Percentiles rank a stretch among this genome's conserved stretches.
Conservation (phyloP, 1,284 basidiomycete species). For the Cutaneotrichosporon cavernicola region DNA sequence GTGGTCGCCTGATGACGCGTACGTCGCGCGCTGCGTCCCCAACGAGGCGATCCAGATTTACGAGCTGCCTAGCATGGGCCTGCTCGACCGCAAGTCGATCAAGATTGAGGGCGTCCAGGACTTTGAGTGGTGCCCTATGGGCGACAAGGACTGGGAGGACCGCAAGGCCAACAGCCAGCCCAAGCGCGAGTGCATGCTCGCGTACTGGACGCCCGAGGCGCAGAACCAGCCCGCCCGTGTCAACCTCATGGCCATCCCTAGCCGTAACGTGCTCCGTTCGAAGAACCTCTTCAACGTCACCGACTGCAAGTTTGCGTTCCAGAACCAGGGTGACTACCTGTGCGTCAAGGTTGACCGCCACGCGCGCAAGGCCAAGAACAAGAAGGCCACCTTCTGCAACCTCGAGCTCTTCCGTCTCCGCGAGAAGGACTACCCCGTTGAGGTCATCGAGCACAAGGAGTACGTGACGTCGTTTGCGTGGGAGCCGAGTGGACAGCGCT, state of each 20-base stretch:
- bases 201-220: constrained; percentile 97
- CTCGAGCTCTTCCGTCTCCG: constrained; percentile 96
- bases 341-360: constrained; percentile 99
- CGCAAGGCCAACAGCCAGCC: constrained; percentile 58
- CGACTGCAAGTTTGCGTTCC: constrained; percentile 98
- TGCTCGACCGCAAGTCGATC: constrained; percentile 95
- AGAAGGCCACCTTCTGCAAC: constrained; percentile 98
- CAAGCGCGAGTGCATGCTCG: constrained; percentile 82
- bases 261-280: constrained; percentile 77
- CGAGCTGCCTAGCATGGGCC: constrained; percentile 89
- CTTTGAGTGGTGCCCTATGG: constrained; percentile 97
- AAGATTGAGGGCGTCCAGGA: constrained; percentile 98
- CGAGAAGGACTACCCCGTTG: constrained; percentile 97
- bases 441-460: constrained; percentile 97
- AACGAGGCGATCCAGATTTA: constrained; percentile 95
- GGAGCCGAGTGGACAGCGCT: constrained; percentile 95
- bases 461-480: constrained; percentile 96
- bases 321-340: constrained; percentile 97
- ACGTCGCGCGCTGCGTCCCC: constrained; percentile 82
- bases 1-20: constrained; percentile 97
- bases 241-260: constrained; percentile 85
- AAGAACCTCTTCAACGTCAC: constrained; percentile 99
- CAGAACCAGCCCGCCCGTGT: constrained; percentile 96
- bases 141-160: constrained; percentile 80
- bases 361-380: constrained; percentile 76